Evolutionary conservation across 2,329 filamentous ascomycete genomes (phyloP).

Genomic region (Hypoxylon sp.): DNA sequence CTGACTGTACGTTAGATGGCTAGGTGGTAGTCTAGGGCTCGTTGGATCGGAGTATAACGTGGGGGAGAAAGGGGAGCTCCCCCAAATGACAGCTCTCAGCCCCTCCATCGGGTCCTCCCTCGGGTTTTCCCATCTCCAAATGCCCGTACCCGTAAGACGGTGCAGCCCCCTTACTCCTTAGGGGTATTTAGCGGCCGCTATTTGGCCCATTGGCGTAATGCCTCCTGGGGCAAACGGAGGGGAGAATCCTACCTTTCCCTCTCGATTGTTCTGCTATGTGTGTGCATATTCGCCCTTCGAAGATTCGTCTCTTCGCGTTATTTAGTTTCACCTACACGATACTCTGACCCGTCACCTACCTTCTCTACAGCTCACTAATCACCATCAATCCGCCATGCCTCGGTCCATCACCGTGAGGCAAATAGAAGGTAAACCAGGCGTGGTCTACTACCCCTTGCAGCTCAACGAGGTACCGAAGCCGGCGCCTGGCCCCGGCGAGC

Average conservation of each 20-base stretch:
- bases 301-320: not conserved
- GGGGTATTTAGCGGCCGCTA: not conserved
- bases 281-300: not conserved
- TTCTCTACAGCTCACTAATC: not conserved
- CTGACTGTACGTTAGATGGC: not conserved
- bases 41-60: conserved; percentile 1
- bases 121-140: too few species aligned
- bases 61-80: not conserved
- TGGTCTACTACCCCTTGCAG: conserved; percentile 52
- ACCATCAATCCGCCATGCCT: not conserved
- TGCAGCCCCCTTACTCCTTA: not conserved
- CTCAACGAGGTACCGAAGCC: conserved; percentile 71
- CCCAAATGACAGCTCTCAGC: not conserved
- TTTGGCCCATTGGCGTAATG: not conserved
- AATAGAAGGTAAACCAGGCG: conserved; percentile 4
- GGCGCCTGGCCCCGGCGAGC: conserved; percentile 70
- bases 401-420: conserved; percentile 1
- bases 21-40: not conserved
- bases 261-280: not conserved
- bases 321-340: not conserved
- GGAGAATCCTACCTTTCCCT: not conserved
- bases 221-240: conserved; percentile 1
- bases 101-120: not conserved
- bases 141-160: not conserved
- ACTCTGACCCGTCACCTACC: not conserved